A percentile compares a stretch with the other conserved stretches of the same genome.
Evolutionary conservation across 1,284 basidiomycete species (phyloP).

Genomic region (Agroathelia rolfsii): DNA sequence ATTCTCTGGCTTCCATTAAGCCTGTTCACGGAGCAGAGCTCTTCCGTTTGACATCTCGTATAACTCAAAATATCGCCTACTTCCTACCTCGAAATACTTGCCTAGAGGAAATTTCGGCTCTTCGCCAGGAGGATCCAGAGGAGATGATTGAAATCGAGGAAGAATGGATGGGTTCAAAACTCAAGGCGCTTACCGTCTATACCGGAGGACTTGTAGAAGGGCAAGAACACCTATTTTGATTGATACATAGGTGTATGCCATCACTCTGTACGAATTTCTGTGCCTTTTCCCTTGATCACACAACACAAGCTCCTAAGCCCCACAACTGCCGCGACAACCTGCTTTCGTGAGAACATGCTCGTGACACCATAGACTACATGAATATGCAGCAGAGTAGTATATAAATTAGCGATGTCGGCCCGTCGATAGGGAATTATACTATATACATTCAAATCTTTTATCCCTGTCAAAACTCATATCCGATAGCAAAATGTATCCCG

Average conservation of each 20-base stretch:
- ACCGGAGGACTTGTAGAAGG: slow-evolving; percentile 65
- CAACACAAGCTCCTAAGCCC: too few species aligned
- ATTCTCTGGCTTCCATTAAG: slow-evolving; percentile 59
- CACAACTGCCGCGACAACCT: too few species aligned
- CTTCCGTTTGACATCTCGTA: slow-evolving; percentile 58
- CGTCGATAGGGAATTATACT: too few species aligned
- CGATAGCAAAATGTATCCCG: too few species aligned
- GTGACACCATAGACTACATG: too few species aligned
- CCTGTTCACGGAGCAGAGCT: slow-evolving; percentile 80
- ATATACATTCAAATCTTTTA: too few species aligned
- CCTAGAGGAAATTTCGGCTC: slow-evolving; percentile 60
- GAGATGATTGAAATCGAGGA: slow-evolving; percentile 77
- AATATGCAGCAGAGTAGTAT: too few species aligned
- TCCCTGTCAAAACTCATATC: too few species aligned
- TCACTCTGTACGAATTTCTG: too few species aligned
- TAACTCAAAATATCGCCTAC: slow-evolving; percentile 80
- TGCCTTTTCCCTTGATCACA: slow-evolving; percentile 9
- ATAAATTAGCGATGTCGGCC: too few species aligned
- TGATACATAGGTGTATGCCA: too few species aligned
- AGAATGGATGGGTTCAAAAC: slow-evolving; percentile 79
- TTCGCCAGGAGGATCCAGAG: slow-evolving; percentile 24
- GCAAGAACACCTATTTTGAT: slow-evolving; percentile 51
- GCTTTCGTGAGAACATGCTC: too few species aligned
- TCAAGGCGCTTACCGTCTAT: slow-evolving; percentile 79
- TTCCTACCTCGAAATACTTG: slow-evolving; percentile 83